Conservation (phyloP, 306 rosid species). For the Begonia masoniana region DNA sequence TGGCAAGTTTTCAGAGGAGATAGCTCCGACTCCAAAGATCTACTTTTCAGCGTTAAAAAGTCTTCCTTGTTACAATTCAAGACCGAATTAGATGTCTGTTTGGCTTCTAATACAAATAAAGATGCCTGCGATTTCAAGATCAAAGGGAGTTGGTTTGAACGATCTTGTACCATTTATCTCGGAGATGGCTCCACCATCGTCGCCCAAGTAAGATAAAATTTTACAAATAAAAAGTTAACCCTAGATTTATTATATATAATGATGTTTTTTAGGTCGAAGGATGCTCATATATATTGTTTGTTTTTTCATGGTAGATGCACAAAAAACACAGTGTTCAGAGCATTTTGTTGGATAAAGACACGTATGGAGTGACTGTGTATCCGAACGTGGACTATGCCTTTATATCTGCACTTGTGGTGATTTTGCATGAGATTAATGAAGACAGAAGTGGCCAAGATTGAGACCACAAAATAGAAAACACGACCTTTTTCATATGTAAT, state of each 20-base stretch:
- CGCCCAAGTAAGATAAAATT: constrained; percentile 16
- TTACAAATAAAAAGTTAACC: neutral
- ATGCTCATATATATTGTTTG: neutral
- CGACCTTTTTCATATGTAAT: neutral
- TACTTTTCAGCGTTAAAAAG: constrained; percentile 24
- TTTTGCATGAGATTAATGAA: constrained; percentile 24
- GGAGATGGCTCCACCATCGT: constrained; percentile 8
- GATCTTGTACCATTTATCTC: neutral
- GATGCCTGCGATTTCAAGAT: constrained; percentile 24
- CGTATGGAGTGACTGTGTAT: constrained; percentile 7
- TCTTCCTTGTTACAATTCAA: constrained; percentile 15
- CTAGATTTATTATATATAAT: neutral
- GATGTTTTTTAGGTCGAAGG: neutral
- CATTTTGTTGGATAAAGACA: constrained; percentile 14
- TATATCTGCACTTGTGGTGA: constrained; percentile 21
- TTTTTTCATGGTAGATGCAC: constrained; percentile 21
- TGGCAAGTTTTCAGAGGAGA: constrained; percentile 30
- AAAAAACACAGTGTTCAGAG: constrained; percentile 15
- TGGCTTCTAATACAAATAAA: constrained; percentile 21
- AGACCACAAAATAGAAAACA: neutral
- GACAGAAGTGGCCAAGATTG: constrained; percentile 16
- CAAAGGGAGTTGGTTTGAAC: constrained; percentile 10
- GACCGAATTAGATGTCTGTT: constrained; percentile 23
- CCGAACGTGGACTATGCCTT: constrained; percentile 9
- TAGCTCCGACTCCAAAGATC: constrained; percentile 21